These are phyloP conservation scores for Trypanosoma vivax DNA, from an alignment of 208 protist genomes.

Conservation along the genomic window DNA sequence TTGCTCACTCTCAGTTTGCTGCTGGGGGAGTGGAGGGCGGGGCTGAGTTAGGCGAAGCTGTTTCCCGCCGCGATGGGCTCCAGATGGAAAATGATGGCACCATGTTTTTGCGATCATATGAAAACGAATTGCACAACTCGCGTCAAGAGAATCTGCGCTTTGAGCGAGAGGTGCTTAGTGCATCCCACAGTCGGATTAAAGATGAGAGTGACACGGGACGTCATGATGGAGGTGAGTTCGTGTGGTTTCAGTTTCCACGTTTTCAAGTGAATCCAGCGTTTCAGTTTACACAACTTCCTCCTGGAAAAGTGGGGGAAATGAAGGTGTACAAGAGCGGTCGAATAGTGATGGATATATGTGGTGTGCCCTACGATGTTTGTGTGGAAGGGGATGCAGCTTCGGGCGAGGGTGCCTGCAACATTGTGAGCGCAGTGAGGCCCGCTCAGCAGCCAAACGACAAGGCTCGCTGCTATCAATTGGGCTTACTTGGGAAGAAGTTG, in stretches of 20 bases:
- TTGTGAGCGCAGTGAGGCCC: constrained; percentile 42
- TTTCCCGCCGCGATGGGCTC: too few species aligned
- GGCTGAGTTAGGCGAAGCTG: too few species aligned
- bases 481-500: constrained; percentile 62
- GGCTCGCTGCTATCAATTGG: constrained; percentile 61
- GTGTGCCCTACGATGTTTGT: constrained; percentile 68
- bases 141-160: constrained; percentile 59
- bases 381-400: constrained; percentile 39
- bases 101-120: constrained; percentile 54
- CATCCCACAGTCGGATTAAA: constrained; percentile 17
- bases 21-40: not conserved
- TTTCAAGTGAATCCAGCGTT: constrained; percentile 54
- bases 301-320: constrained; percentile 73
- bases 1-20: constrained; percentile 10
- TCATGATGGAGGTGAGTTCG: constrained; percentile 21
- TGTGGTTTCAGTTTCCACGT: constrained; percentile 79
- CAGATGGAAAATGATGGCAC: constrained; percentile 29
- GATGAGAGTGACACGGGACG: constrained; percentile 7
- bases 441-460: constrained; percentile 29
- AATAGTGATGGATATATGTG: constrained; percentile 69
- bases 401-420: constrained; percentile 31
- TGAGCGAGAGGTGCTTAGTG: constrained; percentile 32
- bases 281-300: constrained; percentile 32
- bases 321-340: constrained; percentile 74
- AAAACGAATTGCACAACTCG: constrained; percentile 29